Base-by-base conservation (phyloP, 495 filamentous ascomycete species). In the Penicillium ucsense region DNA sequence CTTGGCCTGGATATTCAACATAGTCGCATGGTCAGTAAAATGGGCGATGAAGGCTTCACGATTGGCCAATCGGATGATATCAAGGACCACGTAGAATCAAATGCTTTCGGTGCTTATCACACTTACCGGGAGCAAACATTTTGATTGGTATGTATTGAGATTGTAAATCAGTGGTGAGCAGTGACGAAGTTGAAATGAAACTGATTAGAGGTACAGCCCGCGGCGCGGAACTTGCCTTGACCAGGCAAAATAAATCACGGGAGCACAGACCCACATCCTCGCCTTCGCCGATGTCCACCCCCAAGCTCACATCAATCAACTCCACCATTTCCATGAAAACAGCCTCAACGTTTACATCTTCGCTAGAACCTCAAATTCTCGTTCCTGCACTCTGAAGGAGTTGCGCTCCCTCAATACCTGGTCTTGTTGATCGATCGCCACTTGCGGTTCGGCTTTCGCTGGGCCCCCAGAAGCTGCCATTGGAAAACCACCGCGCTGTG, bases 71-170 rank as follows among this genome's bases (percentile, higher is more conserved):
- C 12, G 11, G 27, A 45, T 32, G 6, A 37, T 38, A 20, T 10
- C 5, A 20, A 20, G 27, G 43, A 33, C 8, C 3, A 6, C 28
- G 31, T 8, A 12, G 5, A 10, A 9, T 36, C 20, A n/a, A 20
- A 9, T 35, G 20, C 3, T 12, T 45, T 2, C 9, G 34, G 30
- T 12, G 30, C 20, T 35, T 4, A 10, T 3, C 6, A 3, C 36
- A 48, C 64, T 48, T 53, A 72, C 71, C 68, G 45, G 68, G 68
- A 40, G 64, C 68, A 45, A 74, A 74, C 71, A 74, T 74, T 50
- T 43, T 73, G 64, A 39, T 27, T n/a, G 20, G 20, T 20, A 20
- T 20, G 20, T 20, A 20, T 20, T 1, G 20, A 20, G 20, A 20
- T 20, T 20, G 20, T 20, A 20, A 20, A 20, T 20, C 20, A 20